Percentiles rank a stretch among this genome's conserved stretches.
phyloP scores from a whole-genome alignment of 345 rosid genomes.

The Syzygium aromaticum region DNA sequence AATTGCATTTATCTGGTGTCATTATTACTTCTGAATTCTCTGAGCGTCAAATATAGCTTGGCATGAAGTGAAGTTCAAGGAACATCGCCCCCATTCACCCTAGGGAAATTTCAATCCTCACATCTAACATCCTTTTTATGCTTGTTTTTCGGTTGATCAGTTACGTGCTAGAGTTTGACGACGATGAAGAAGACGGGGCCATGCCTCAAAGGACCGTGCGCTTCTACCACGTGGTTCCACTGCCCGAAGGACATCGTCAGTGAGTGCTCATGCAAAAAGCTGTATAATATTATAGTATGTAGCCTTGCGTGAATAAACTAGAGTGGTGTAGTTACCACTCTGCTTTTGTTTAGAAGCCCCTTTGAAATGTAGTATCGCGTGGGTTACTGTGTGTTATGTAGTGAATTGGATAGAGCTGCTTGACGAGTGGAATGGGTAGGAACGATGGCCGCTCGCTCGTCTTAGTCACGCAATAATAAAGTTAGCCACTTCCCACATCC shows the following conservation, averaged over 20 bases:
- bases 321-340: not conserved
- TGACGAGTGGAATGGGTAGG: not conserved
- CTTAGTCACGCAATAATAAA: not conserved
- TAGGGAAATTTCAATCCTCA: not conserved
- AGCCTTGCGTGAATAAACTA: not conserved
- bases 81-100: not conserved
- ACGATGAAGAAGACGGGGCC: conserved; percentile 94
- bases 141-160: conserved; percentile 24
- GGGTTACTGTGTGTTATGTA: not conserved
- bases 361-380: not conserved
- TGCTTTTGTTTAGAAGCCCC: not conserved
- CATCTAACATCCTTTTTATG: not conserved
- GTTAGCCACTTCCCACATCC: not conserved
- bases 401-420: not conserved
- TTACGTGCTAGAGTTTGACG: conserved; percentile 87
- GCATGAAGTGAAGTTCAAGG: not conserved
- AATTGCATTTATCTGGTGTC: not conserved
- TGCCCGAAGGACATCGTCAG: conserved; percentile 82
- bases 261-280: conserved; percentile 12
- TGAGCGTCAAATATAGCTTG: not conserved
- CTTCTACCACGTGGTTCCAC: conserved; percentile 66
- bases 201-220: conserved; percentile 84
- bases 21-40: not conserved
- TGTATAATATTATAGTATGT: not conserved
- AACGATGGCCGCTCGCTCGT: not conserved